A percentile compares a stretch with the other conserved stretches of the same genome.
Evolutionary conservation across 257 asterid species (phyloP).

Genomic region (Plantago major): DNA sequence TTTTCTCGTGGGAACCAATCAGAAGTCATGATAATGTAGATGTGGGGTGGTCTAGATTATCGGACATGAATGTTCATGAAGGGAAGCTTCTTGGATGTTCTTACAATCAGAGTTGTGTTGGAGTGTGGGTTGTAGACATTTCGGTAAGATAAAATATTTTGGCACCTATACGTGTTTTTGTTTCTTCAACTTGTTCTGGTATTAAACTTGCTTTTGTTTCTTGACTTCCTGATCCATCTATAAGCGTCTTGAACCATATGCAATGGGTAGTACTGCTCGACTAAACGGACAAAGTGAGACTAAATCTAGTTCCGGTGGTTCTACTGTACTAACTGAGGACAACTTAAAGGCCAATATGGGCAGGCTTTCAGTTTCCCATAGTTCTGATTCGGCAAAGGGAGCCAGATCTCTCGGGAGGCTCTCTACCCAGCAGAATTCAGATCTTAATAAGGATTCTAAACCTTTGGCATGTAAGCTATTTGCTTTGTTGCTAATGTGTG

Average conservation of each 20-base stretch:
- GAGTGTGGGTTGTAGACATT: conserved; percentile 98
- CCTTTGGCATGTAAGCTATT: conserved; percentile 55
- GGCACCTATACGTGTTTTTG: conserved; percentile 12
- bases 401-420: conserved; percentile 58
- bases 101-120: conserved; percentile 96
- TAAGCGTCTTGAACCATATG: conserved; percentile 90
- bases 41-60: conserved; percentile 97
- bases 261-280: conserved; percentile 51
- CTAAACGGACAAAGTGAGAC: conserved; percentile 51
- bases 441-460: conserved; percentile 67
- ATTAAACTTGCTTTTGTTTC: conserved; percentile 23
- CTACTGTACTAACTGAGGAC: conserved; percentile 53
- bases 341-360: conserved; percentile 53
- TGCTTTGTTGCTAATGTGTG: background rate
- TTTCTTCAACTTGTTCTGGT: conserved; percentile 21
- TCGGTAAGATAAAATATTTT: conserved; percentile 46
- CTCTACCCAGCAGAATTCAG: conserved; percentile 63
- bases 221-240: conserved; percentile 30
- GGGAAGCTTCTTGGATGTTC: conserved; percentile 99
- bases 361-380: conserved; percentile 72
- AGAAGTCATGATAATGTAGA: conserved; percentile 86
- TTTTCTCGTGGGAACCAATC: conserved; percentile 98
- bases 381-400: conserved; percentile 71
- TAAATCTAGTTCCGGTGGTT: conserved; percentile 61
- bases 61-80: conserved; percentile 97